Evolutionary conservation across 2,329 filamentous ascomycete species (phyloP).

Genomic region (Neofusicoccum ribis): DNA sequence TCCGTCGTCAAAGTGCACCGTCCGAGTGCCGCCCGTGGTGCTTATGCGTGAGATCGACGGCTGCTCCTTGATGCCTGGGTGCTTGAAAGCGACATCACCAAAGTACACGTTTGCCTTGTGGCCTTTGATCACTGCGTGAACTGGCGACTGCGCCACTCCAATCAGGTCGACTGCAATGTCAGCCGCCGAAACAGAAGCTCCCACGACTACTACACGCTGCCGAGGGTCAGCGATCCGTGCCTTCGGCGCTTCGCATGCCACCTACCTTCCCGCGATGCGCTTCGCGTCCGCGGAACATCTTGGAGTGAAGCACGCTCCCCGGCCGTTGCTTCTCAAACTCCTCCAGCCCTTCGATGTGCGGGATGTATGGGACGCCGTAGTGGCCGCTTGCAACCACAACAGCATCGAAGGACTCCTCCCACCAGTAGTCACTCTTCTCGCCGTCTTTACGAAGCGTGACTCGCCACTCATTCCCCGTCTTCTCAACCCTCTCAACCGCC

Average conservation of each 20-base stretch:
- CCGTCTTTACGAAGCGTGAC: conserved; percentile 50
- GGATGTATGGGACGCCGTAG: conserved; percentile 60
- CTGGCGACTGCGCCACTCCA: conserved; percentile 46
- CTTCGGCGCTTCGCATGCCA: background rate
- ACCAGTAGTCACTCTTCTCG: conserved; percentile 56
- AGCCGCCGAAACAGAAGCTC: conserved; percentile 64
- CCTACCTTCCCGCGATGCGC: conserved; percentile 36
- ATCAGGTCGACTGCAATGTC: conserved; percentile 61
- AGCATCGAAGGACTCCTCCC: conserved; percentile 63
- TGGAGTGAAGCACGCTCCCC: conserved; percentile 57
- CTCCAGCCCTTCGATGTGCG: conserved; percentile 51
- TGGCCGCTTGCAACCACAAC: conserved; percentile 63
- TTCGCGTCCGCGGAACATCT: conserved; percentile 53
- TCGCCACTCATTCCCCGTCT: conserved; percentile 52
- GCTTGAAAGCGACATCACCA: conserved; percentile 60
- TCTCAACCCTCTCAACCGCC: conserved; percentile 61
- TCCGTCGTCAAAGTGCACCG: conserved; percentile 60
- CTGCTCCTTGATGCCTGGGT: conserved; percentile 52
- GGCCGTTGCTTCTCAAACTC: conserved; percentile 48
- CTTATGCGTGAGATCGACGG: conserved; percentile 52
- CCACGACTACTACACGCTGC: conserved; percentile 61
- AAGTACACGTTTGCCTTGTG: conserved; percentile 57
- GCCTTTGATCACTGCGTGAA: conserved; percentile 57
- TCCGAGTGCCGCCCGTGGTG: conserved; percentile 35
- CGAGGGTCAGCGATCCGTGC: background rate